Base-by-base conservation (phyloP, 148 eudicot genomes). In the Spergularia bocconei region DNA sequence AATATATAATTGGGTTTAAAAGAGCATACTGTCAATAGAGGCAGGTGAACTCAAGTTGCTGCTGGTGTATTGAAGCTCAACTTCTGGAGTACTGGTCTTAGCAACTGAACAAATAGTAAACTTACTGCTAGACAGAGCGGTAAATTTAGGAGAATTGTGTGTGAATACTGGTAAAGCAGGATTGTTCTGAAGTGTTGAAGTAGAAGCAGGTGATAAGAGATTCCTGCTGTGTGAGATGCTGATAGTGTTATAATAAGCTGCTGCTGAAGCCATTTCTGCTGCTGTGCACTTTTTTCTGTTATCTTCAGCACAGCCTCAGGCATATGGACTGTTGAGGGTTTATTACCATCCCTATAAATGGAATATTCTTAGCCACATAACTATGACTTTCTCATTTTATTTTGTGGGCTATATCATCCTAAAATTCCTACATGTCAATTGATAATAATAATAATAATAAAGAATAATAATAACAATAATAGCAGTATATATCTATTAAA, bases 181-280 rank as follows among this genome's bases (percentile, higher is more conserved):
- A 60, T 66, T 23, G 47, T 71, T 76, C 17, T 76, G 56, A 67
- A 58, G 6, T 16, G 59, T 60, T n/a, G 77, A 72, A 33, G 59
- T 50, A 51, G 66, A 57, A 75, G 14, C 36, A 38, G 19, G 71
- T 15, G 67, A 76, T 59, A 56, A 61, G 9, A 77, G 20, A 53
- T 38, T 67, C 41, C 56, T 67, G 13, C 56, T 77, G 39, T 69
- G 76, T 20, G 77, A 81, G 48, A 72, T 65, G 38, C 67, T 44
- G 9, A 44, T 68, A n/a, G 66, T 55, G 80, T 56, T 65, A 17
- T 64, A 63, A 17, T 64, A 63, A 21, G 77, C 50, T 19, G 76
- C 53, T 67, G 81, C 58, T 71, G 79, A 75, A 19, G 79, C 83
- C 79, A 76, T 80, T 75, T 70, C 33, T 61, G 21, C 56, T 13